Conservation (phyloP, 805 yeast species). For the Candida namnaoensis region DNA sequence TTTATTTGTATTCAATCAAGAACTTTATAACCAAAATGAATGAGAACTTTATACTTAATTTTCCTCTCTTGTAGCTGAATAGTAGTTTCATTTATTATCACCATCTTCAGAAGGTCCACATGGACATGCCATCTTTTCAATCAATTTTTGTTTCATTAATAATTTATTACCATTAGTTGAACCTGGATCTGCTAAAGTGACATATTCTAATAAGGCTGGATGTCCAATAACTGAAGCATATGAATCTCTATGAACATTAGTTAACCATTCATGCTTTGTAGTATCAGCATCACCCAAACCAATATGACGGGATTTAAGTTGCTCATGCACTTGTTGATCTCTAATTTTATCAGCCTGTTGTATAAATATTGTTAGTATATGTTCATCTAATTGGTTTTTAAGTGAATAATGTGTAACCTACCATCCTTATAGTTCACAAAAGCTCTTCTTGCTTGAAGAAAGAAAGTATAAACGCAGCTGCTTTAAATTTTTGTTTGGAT, state of each 20-base stretch:
- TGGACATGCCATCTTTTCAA: slow-evolving; percentile 31
- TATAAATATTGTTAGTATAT: neutral
- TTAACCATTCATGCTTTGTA: slow-evolving; percentile 57
- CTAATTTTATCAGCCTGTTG: slow-evolving; percentile 55
- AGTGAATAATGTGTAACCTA: neutral
- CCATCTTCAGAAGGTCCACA: slow-evolving; percentile 11
- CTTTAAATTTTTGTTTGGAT: too few species aligned
- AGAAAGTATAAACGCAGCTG: too few species aligned
- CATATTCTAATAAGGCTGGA: slow-evolving; percentile 41
- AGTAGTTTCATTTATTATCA: slow-evolving; percentile 19
- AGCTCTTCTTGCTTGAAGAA: too few species aligned
- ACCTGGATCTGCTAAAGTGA: slow-evolving; percentile 33
- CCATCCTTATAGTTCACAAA: neutral
- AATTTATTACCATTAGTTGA: slow-evolving; percentile 32
- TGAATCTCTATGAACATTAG: slow-evolving; percentile 60
- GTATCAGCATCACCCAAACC: slow-evolving; percentile 78
- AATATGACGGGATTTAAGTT: slow-evolving; percentile 49
- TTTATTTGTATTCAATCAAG: too few species aligned
- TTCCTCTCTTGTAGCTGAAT: slow-evolving; percentile 24
- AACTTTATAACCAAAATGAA: neutral
- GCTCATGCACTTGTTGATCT: slow-evolving; percentile 48
- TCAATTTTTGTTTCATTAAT: slow-evolving; percentile 21
- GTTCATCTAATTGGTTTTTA: too few species aligned
- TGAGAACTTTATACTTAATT: neutral
- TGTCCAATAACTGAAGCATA: slow-evolving; percentile 56